phyloP scores from a whole-genome alignment of 805 yeast species.

The Naumovozyma castellii region DNA sequence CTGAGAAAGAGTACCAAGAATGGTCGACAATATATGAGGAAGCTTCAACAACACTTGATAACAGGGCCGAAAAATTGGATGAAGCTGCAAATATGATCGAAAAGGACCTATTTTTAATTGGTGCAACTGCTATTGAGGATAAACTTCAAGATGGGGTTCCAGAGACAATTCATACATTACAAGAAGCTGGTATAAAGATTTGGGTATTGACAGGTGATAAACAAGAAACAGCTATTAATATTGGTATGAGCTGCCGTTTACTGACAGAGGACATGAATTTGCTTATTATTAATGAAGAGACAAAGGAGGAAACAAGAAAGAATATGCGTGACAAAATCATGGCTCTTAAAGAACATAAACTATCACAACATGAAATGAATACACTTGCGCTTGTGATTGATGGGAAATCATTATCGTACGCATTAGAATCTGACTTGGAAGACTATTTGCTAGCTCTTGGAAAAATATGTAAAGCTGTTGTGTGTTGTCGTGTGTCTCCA shows the following conservation, averaged over 20 bases:
- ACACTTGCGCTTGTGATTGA: slow-evolving; percentile 86
- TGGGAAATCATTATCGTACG: slow-evolving; percentile 83
- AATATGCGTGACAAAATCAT: slow-evolving; percentile 67
- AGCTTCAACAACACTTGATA: slow-evolving; percentile 73
- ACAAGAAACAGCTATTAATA: slow-evolving; percentile 96
- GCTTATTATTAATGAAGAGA: slow-evolving; percentile 78
- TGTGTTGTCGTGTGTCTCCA: slow-evolving; percentile 97
- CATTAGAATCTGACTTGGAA: slow-evolving; percentile 73
- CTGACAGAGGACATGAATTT: slow-evolving; percentile 93
- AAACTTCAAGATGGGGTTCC: slow-evolving; percentile 98
- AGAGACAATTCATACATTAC: slow-evolving; percentile 88
- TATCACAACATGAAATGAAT: slow-evolving; percentile 59
- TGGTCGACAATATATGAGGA: slow-evolving; percentile 64
- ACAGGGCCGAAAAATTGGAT: slow-evolving; percentile 70
- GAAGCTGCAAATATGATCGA: slow-evolving; percentile 87
- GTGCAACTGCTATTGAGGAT: slow-evolving; percentile 98
- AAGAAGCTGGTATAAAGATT: slow-evolving; percentile 91
- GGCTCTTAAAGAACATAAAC: slow-evolving; percentile 59
- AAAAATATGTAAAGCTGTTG: slow-evolving; percentile 84
- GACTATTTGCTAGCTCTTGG: slow-evolving; percentile 72
- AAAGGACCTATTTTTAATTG: slow-evolving; percentile 64
- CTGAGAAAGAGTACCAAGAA: slow-evolving; percentile 62
- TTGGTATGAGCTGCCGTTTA: slow-evolving; percentile 95
- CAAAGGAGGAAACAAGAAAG: slow-evolving; percentile 61
- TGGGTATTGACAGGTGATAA: slow-evolving; percentile 99